A percentile compares a stretch with the other conserved stretches of the same genome.
These are phyloP conservation scores for Agaricus blazei DNA, from an alignment of 768 basidiomycete species.

Conservation along the genomic window DNA sequence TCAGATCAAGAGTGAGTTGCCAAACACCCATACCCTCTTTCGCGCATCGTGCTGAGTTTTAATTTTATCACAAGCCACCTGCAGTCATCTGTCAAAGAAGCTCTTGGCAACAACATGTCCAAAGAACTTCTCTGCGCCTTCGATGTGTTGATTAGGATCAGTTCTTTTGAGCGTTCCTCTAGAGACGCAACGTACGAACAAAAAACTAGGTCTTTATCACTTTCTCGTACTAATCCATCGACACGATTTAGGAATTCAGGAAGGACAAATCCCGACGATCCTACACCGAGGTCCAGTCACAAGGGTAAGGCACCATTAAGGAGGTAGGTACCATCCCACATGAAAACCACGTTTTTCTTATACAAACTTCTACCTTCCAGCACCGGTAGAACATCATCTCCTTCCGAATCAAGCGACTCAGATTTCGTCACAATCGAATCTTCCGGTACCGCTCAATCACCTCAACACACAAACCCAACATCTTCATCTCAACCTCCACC, in stretches of 20 bases:
- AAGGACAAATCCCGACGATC: background rate
- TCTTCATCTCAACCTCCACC: background rate
- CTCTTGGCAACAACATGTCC: background rate
- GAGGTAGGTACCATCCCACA: background rate
- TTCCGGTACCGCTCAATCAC: background rate
- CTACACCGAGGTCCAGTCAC: background rate
- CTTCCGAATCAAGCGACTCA: background rate
- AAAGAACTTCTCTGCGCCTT: background rate
- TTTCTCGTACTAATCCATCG: too few species aligned
- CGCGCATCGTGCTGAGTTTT: background rate
- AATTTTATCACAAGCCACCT: background rate
- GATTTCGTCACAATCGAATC: background rate
- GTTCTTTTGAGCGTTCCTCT: background rate
- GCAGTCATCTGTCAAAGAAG: background rate
- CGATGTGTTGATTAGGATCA: background rate
- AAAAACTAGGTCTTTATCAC: too few species aligned
- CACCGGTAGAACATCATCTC: background rate
- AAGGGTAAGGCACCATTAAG: background rate
- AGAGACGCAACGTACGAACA: background rate
- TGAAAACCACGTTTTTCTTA: too few species aligned
- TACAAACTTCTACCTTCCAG: background rate
- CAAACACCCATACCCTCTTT: too few species aligned
- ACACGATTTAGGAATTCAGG: too few species aligned
- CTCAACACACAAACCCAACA: too few species aligned
- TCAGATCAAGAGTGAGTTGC: background rate